A percentile compares a stretch with the other conserved stretches of the same genome.
These are phyloP conservation scores for Aspergillus sp. DNA, from an alignment of 2,329 filamentous ascomycete species.

Conservation along the genomic window DNA sequence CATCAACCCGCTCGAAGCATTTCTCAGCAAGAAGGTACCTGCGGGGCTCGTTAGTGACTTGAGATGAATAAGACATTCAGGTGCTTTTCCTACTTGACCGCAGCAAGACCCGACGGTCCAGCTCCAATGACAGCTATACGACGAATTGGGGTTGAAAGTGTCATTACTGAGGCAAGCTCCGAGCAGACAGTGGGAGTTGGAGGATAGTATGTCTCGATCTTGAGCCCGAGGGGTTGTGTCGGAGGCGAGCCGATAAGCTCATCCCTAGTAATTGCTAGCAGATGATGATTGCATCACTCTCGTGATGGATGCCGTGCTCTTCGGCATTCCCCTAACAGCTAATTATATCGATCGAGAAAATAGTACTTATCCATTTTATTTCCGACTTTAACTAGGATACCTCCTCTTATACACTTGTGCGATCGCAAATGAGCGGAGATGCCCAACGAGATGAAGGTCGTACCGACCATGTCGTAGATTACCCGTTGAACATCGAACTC, in stretches of 20 bases:
- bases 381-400: neutral
- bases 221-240: neutral
- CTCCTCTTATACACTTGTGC: neutral
- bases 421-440: neutral
- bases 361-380: too few relatives aligned
- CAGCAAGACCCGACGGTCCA: conserved; percentile 75
- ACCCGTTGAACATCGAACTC: neutral
- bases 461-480: conserved; percentile 1
- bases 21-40: conserved; percentile 73
- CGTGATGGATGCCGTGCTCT: neutral
- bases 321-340: neutral
- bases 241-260: conserved; percentile 1
- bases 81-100: conserved; percentile 61
- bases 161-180: conserved; percentile 18
- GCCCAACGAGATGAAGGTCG: neutral
- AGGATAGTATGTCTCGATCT: neutral
- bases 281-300: neutral
- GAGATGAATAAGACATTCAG: neutral
- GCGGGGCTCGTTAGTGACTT: conserved; percentile 21
- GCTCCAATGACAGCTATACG: conserved; percentile 77
- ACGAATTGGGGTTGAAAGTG: conserved; percentile 28
- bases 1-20: conserved; percentile 67
- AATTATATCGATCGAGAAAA: too few relatives aligned
- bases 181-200: neutral
- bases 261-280: neutral